A percentile compares a stretch with the other conserved stretches of the same genome.
Conservation (phyloP, 345 rosid genomes). For the Ceriops zippeliana region DNA sequence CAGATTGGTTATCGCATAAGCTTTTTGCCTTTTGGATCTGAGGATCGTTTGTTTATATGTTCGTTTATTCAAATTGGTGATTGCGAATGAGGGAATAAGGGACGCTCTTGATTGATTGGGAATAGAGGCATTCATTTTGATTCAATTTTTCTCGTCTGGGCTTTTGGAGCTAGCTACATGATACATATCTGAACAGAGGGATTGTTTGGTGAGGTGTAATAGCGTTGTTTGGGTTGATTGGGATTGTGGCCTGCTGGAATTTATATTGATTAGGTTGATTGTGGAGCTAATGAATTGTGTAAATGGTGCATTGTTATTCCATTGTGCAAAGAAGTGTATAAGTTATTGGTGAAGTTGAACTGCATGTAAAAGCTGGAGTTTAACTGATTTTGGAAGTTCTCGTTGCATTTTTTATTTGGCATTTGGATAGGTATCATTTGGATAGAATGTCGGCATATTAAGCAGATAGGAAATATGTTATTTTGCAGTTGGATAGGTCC, state of each 20-base stretch:
- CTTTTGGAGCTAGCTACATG: conserved; percentile 1
- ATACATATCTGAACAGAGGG: not conserved
- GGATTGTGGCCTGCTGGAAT: conserved; percentile 5
- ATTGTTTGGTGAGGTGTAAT: conserved; percentile 6
- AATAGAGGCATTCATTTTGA: not conserved
- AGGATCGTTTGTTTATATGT: not conserved
- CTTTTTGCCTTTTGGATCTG: conserved; percentile 19
- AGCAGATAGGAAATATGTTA: conserved; percentile 11
- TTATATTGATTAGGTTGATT: conserved; percentile 6
- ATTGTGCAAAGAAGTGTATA: not conserved
- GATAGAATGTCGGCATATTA: conserved; percentile 16
- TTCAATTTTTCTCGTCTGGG: not conserved
- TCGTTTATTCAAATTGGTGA: too few relatives aligned
- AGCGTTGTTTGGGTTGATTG: conserved; percentile 16
- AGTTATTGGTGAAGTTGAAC: not conserved
- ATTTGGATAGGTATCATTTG: not conserved
- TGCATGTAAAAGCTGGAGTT: not conserved
- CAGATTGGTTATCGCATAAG: conserved; percentile 12
- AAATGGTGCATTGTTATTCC: not conserved
- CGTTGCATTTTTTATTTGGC: not conserved
- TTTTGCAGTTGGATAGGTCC: conserved; percentile 16
- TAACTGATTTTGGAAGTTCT: conserved; percentile 5
- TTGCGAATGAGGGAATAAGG: not conserved
- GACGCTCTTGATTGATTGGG: not conserved
- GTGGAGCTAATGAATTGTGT: conserved; percentile 6